These are phyloP conservation scores for Aspergillus quadricinctus DNA, from an alignment of 2,329 filamentous ascomycete genomes.

Conservation along the genomic window DNA sequence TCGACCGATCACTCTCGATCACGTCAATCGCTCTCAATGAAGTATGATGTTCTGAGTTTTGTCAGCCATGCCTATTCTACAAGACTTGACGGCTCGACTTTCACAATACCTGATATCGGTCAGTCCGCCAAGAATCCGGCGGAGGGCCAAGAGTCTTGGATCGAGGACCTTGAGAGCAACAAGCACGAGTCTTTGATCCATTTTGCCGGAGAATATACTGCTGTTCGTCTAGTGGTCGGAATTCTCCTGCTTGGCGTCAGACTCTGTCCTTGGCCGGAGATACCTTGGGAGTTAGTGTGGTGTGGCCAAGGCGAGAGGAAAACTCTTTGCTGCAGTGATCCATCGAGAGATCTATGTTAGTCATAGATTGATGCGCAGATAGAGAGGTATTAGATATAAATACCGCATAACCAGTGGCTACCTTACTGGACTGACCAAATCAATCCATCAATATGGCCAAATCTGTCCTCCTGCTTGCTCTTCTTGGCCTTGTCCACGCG, in stretches of 20 bases:
- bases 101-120: no score
- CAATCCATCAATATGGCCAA: neutral
- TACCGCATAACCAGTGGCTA: neutral
- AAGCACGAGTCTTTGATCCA: neutral
- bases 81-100: no score
- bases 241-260: neutral
- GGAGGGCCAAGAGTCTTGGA: neutral
- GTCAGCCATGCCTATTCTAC: no score
- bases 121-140: neutral
- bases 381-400: neutral
- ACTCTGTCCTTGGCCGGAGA: slow-evolving; percentile 16
- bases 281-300: slow-evolving; percentile 18
- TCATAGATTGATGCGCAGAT: neutral
- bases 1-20: no score
- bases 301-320: neutral
- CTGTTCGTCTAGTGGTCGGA: neutral
- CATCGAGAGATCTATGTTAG: neutral
- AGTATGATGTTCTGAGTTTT: no score
- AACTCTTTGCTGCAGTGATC: neutral
- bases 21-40: no score
- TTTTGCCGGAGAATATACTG: neutral
- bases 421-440: neutral
- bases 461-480: neutral
- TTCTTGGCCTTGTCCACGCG: slow-evolving; percentile 4
- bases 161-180: neutral